These are phyloP conservation scores for Aspergillus brasiliensis DNA, from an alignment of 2,329 filamentous ascomycete species.

Conservation along the genomic window DNA sequence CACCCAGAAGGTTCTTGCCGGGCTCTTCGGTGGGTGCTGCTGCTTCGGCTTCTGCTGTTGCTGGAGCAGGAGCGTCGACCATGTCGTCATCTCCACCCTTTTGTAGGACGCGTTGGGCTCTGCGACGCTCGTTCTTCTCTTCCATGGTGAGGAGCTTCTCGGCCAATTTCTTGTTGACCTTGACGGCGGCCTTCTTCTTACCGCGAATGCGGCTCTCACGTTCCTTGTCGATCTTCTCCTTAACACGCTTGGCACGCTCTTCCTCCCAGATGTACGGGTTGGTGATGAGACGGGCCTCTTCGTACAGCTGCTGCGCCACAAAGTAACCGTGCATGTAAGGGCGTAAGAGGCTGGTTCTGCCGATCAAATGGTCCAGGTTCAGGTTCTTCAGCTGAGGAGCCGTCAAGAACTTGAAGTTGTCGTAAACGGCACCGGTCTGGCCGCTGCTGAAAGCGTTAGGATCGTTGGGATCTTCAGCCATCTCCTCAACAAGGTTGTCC, in stretches of 20 bases:
- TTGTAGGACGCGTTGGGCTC: conserved; percentile 51
- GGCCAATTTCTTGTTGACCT: conserved; percentile 78
- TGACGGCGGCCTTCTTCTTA: conserved; percentile 84
- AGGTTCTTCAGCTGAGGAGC: conserved; percentile 80
- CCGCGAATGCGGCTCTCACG: conserved; percentile 92
- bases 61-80: conserved; percentile 30
- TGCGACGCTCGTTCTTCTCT: conserved; percentile 55
- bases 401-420: conserved; percentile 99
- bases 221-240: conserved; percentile 95
- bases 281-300: conserved; percentile 87
- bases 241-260: conserved; percentile 84
- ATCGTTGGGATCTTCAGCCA: conserved; percentile 78
- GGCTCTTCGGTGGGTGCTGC: conserved; percentile 25
- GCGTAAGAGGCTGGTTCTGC: conserved; percentile 82
- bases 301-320: conserved; percentile 90
- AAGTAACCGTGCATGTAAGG: conserved; percentile 99
- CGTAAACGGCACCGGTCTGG: conserved; percentile 75
- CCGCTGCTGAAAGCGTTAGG: conserved; percentile 54
- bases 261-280: conserved; percentile 95
- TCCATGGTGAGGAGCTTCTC: conserved; percentile 63
- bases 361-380: conserved; percentile 84
- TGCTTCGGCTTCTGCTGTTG: too few relatives aligned
- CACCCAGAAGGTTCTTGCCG: conserved; percentile 70
- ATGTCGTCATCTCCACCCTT: conserved; percentile 58
- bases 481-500: conserved; percentile 97